These are phyloP conservation scores for Oxyria digyna DNA, from an alignment of 148 eudicot species.

Conservation along the genomic window DNA sequence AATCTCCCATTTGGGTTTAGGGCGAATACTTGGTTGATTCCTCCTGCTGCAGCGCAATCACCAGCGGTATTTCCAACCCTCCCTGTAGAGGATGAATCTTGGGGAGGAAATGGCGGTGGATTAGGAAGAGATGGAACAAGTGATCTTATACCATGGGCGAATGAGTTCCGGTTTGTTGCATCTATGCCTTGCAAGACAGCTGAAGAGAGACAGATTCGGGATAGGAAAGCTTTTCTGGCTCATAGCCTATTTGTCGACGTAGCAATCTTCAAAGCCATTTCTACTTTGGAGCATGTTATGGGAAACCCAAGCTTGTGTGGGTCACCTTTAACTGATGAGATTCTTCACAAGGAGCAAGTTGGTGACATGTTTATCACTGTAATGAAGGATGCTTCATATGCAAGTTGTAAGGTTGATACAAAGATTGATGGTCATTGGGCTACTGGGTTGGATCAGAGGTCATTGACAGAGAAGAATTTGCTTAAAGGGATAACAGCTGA, in stretches of 20 bases:
- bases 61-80: conserved; percentile 68
- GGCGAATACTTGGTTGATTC: conserved; percentile 99
- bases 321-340: conserved; percentile 21
- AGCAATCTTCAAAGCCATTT: conserved; percentile 73
- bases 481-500: conserved; percentile 97
- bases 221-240: conserved; percentile 87
- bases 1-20: conserved; percentile 96
- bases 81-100: conserved; percentile 78
- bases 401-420: conserved; percentile 84
- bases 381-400: conserved; percentile 61
- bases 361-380: conserved; percentile 73
- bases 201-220: conserved; percentile 90
- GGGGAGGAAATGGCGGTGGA: conserved; percentile 99
- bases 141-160: conserved; percentile 79
- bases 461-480: conserved; percentile 61
- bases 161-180: conserved; percentile 70
- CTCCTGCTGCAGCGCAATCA: conserved; percentile 70
- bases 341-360: conserved; percentile 44
- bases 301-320: conserved; percentile 21
- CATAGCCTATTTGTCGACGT: conserved; percentile 97
- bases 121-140: conserved; percentile 78
- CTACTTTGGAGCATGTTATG: conserved; percentile 54
- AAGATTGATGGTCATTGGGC: conserved; percentile 87
- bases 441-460: conserved; percentile 53
- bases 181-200: conserved; percentile 97